Base-by-base conservation (phyloP, 192 early-diverging fungal species). In the Backusella tarrabulga region DNA sequence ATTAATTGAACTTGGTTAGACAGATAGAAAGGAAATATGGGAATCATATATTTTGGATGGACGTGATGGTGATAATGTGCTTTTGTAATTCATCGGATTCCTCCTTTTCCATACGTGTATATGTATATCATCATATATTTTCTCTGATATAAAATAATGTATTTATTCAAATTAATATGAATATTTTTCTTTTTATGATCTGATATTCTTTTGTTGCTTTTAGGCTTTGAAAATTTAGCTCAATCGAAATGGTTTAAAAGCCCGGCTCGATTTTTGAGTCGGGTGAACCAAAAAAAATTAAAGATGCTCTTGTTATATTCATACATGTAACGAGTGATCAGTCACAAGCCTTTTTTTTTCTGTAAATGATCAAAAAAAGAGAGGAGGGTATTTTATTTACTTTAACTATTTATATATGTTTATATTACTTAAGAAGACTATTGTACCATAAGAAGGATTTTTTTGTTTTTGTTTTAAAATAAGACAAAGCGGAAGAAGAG, bases 401-500 rank as follows among this genome's bases (percentile, higher is more conserved):
- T 50, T 50, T 50, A 11, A 26, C 23, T 26, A 63, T 63, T 63
- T 23, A 63, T 63, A 63, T 63, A 60, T 23, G 17, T 60, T 19
- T 23, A 60, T 26, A 60, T 60, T 60, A 23, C 54, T 60, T 60
- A 50, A 50, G 19, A 50, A n/a, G 19, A 19, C 46, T 15, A 19
- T 50, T n/a, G 46, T 50, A n/a, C 46, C 21, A 50, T 50, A 50
- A 50, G 15, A 50, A 14, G 42, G 17, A 17, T 6, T 50, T 19
- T 50, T 50, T 50, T n/a, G n/a, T n/a, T n/a, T n/a, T n/a, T n/a
- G n/a, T 21, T 60, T 60, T 60, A 34, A 9, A 77, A 72, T 19
- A 80, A 67, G n/a, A 82, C 77, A 72, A 79, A 82, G 15, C 68
- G 41, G 70, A 78, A 78, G 71, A 82, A 82, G 17, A 82, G 44